These are phyloP conservation scores for Botrytis cinerea DNA, from an alignment of 2,329 filamentous ascomycete genomes.

Conservation along the genomic window DNA sequence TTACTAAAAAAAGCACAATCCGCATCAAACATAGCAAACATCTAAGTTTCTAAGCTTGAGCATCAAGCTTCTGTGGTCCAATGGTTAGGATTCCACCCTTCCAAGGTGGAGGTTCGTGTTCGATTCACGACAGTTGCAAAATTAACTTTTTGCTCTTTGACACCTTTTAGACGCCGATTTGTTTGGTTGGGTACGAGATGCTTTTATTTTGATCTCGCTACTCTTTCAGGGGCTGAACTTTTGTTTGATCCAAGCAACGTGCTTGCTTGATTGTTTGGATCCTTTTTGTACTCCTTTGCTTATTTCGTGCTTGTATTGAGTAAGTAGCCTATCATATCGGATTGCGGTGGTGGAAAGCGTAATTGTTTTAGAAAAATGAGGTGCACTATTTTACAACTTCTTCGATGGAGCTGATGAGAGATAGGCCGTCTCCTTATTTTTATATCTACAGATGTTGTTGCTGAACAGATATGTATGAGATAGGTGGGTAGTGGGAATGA, in stretches of 20 bases:
- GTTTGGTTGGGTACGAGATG: no score
- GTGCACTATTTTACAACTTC: background rate
- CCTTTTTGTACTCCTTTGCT: background rate
- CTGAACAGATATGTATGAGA: background rate
- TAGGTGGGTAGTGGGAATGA: background rate
- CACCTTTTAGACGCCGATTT: background rate
- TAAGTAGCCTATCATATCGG: background rate
- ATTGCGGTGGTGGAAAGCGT: background rate
- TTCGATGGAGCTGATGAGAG: background rate
- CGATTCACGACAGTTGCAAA: conserved; percentile 13
- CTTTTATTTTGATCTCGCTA: background rate
- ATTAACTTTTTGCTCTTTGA: fast-evolving
- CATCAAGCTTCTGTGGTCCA: conserved; percentile 19
- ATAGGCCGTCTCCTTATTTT: background rate
- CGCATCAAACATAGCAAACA: background rate
- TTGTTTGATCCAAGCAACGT: background rate
- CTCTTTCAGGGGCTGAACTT: background rate
- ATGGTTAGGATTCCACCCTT: conserved; percentile 25
- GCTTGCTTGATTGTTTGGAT: background rate
- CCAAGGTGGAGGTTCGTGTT: conserved; percentile 24
- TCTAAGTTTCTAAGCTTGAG: no score
- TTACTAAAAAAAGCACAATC: fast-evolving
- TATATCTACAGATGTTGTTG: background rate
- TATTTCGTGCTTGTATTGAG: background rate
- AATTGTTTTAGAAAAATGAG: background rate